Evolutionary conservation across 768 basidiomycete species (phyloP), one percentile per base, ranked within the genome.

Genomic region (Boletus sensibilis): DNA sequence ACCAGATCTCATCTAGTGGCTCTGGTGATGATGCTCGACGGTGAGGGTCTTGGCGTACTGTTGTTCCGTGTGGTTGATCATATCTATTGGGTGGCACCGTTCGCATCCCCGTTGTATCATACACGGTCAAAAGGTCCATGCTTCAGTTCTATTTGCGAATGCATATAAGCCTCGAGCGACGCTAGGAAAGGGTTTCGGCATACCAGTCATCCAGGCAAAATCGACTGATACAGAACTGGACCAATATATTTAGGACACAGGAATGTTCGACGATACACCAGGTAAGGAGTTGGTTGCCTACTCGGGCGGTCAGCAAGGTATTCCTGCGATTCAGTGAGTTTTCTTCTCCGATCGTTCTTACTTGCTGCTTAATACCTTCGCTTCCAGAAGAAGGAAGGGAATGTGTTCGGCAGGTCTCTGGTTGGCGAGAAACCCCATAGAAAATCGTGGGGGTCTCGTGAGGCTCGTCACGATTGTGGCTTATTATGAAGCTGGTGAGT

Each of bases 301-400:
- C 41, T 20, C 60, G 49, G 37, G 43, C 2, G 20, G 43, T 25
- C 41, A 51, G 40, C 56, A 62, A 52, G 56, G 56, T 4, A 58
- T 58, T 34, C 63, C 31, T 65, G n/a, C 49, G 60, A 54, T 62
- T 56, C 37, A 21, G 61, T 62, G n/a, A 49, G 61, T 47, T 23
- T 6, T 33, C 11, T 34, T 37, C 37, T 12, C 29, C 27, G 4
- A 35, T 40, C 31, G 23, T 21, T 6, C 21, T 16, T 41, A 37
- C 16, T 1, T 18, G 6, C 21, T 4, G 4, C 18, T 45, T 18
- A 20, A 50, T 43, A 31, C 11, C 13, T 35, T 8, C 21, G 31
- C n/a, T 18, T 54, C 39, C 45, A 49, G 53, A 29, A 18, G 46
- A 60, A 23, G 59, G 56, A 14, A 60, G 56, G 49, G 25, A 50